Conservation (phyloP, 202 grass and related monocot species). For the Cymbopogon flexuosus region DNA sequence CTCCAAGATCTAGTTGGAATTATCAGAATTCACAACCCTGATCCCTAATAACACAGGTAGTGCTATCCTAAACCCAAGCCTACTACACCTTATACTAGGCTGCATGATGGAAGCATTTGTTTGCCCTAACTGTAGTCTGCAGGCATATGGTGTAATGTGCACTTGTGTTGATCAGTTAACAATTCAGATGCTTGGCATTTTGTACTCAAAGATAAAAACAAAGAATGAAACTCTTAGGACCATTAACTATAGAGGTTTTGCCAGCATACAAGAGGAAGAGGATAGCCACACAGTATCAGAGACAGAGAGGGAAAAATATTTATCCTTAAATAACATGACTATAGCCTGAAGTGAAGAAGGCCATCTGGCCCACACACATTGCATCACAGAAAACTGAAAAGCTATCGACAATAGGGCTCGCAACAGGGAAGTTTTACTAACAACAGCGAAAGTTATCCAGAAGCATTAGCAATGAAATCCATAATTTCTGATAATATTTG, state of each 20-base stretch:
- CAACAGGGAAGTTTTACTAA: neutral
- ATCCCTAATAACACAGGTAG: neutral
- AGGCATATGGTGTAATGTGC: neutral
- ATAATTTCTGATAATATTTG: neutral
- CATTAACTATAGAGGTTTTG: neutral
- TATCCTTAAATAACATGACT: neutral
- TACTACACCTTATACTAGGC: neutral
- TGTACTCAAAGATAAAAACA: neutral
- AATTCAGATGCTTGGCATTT: neutral
- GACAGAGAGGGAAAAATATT: neutral
- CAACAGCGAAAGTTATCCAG: neutral
- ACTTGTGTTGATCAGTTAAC: neutral
- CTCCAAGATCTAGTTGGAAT: neutral
- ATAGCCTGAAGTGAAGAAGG: neutral
- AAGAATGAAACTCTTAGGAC: neutral
- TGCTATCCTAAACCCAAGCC: neutral
- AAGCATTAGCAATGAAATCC: neutral
- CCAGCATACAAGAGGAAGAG: neutral
- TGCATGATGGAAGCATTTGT: neutral
- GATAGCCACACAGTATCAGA: neutral
- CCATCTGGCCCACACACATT: neutral
- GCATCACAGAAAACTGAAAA: neutral
- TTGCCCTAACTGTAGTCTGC: neutral
- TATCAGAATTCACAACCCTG: neutral
- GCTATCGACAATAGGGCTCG: neutral